Evolutionary conservation across 2,329 filamentous ascomycete species (phyloP).

Genomic region (Venturia oleaginea): DNA sequence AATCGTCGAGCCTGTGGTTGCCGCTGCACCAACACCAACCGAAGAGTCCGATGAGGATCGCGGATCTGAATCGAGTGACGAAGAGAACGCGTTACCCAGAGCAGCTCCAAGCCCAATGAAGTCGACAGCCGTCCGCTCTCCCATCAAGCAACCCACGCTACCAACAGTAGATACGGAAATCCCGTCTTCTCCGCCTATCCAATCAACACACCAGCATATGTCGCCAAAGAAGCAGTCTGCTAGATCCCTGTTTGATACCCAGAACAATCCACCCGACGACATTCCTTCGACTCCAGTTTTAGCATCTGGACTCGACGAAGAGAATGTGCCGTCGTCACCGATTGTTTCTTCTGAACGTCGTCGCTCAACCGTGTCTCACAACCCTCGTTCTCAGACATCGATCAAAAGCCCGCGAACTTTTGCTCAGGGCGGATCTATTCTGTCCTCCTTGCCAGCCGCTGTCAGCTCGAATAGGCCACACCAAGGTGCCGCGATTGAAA

Average conservation of each 20-base stretch:
- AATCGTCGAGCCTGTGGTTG: background rate
- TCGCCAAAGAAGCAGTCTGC: background rate
- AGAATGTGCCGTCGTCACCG: constrained; percentile 2
- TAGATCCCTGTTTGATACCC: background rate
- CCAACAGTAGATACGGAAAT: background rate
- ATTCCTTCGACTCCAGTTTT: background rate
- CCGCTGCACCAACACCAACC: background rate
- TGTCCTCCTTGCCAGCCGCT: background rate
- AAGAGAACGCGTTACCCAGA: background rate
- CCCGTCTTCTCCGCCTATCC: background rate
- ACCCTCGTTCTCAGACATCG: background rate
- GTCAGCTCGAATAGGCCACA: background rate
- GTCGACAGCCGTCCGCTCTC: background rate
- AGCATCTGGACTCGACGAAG: constrained; percentile 5
- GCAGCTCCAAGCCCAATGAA: background rate
- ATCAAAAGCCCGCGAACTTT: background rate
- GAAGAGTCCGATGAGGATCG: background rate
- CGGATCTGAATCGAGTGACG: background rate
- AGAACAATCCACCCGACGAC: background rate
- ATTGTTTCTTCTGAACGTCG: constrained; percentile 2
- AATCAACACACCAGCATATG: background rate
- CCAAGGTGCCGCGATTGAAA: background rate
- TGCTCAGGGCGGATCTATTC: background rate
- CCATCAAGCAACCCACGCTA: background rate
- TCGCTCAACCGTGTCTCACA: background rate